Base-by-base conservation (phyloP, 306 rosid species). In the Cucumis sativus region DNA sequence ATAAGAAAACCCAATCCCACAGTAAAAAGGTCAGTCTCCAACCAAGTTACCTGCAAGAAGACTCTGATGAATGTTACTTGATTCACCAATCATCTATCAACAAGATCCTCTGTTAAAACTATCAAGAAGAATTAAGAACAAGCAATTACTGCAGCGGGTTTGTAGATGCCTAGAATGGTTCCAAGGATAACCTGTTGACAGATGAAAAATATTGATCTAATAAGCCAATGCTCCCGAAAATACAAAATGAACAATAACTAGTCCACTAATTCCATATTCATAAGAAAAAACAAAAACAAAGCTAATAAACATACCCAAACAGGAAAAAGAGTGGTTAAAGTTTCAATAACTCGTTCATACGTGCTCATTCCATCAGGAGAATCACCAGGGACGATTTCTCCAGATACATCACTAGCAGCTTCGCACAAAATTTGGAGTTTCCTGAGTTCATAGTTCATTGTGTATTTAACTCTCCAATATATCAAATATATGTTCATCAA, bases 1-100 rank as follows among this genome's bases (percentile, higher is more conserved):
- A 95, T 95, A 67, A 95, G 98, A 83, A 95, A 90, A 73, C 98
- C 98, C 73, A 90, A 83, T 65, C 92, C 95, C 80, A 92, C 80
- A 23, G 97, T 92, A 80, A 95, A 95, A 55, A 95, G 90, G 82
- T 95, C 97, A 16, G 87, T 90, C 90, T 85, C 83, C 92, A 95
- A 82, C 98, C 98, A 92, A 69, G 96, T 90, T 77, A 95, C 97
- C 97, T 90, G 87, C 72, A 84, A 79, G 78, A 81, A 78, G 56
- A 84, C 76, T 35, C 59, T 77, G 77, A 83, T 78, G 80, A 68
- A 59, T 76, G 79, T 80, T 64, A 78, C 75, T 58, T 79, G 74
- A 83, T 74, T 79, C 76, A 78, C 67, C 71, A 76, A 77, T 61
- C 79, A 79, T 6, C 63, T 76, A 77, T 4, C 74, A 76, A 84